Conservation (phyloP, 2,329 filamentous ascomycete genomes). For the Bisporella sp. region DNA sequence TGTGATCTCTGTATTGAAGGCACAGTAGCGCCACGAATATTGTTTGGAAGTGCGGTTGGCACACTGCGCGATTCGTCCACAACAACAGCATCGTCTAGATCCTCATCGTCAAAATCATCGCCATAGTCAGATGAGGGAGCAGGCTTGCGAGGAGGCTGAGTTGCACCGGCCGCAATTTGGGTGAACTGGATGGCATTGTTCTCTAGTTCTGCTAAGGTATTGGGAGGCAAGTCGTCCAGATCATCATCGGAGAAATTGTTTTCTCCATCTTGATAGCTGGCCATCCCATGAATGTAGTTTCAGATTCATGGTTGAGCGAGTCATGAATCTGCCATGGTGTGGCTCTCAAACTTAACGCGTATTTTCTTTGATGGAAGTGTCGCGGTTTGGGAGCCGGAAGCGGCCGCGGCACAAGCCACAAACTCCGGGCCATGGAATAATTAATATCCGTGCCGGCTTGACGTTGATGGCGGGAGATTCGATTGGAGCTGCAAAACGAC, state of each 20-base stretch:
- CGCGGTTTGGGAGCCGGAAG: too few relatives aligned
- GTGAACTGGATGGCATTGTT: conserved; percentile 56
- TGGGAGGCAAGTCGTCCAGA: conserved; percentile 52
- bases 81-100: conserved; percentile 50
- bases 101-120: conserved; percentile 28
- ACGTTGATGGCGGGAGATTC: too few relatives aligned
- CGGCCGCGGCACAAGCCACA: too few relatives aligned
- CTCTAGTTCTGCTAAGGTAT: conserved; percentile 54
- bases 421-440: too few relatives aligned
- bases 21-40: background rate
- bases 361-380: background rate
- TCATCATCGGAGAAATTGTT: conserved; percentile 60
- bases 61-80: conserved; percentile 27
- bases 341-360: background rate
- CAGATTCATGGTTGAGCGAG: too few relatives aligned
- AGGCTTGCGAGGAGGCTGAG: conserved; percentile 12
- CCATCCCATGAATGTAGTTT: conserved; percentile 23
- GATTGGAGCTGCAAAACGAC: too few relatives aligned
- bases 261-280: conserved; percentile 31
- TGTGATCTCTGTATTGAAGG: background rate
- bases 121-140: conserved; percentile 31
- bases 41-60: conserved; percentile 10
- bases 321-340: background rate
- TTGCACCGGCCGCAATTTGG: conserved; percentile 19
- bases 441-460: too few relatives aligned